A percentile compares a stretch with the other conserved stretches of the same genome.
phyloP scores from a whole-genome alignment of 2,329 filamentous ascomycete genomes.

The Ophiostoma ips region DNA sequence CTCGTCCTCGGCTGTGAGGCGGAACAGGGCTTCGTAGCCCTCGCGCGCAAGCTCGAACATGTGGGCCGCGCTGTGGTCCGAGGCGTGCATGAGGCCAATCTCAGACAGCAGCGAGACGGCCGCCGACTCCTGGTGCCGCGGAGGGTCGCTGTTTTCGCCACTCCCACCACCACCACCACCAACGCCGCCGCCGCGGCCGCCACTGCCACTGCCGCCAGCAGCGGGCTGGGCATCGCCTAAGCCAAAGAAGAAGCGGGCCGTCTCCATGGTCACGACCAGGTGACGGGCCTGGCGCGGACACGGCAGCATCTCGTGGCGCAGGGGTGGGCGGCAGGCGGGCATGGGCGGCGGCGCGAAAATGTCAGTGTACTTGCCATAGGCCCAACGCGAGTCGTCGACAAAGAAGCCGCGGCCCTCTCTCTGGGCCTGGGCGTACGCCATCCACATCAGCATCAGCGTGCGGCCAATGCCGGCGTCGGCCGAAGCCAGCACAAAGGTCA shows the following conservation, averaged over 20 bases:
- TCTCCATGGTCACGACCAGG: constrained; percentile 58
- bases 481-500: constrained; percentile 68
- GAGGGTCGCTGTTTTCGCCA: constrained; percentile 16
- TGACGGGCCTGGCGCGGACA: constrained; percentile 66
- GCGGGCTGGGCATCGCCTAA: not conserved
- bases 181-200: too few relatives aligned
- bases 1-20: constrained; percentile 50
- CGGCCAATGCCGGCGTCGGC: constrained; percentile 63
- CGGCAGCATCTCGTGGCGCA: constrained; percentile 61
- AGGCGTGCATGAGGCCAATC: not conserved
- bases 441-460: constrained; percentile 68
- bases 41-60: constrained; percentile 54
- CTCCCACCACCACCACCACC: too few relatives aligned
- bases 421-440: constrained; percentile 65
- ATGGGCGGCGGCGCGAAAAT: constrained; percentile 57
- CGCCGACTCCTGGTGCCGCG: not conserved
- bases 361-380: constrained; percentile 59
- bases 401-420: constrained; percentile 67
- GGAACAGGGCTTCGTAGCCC: constrained; percentile 64
- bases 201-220: too few relatives aligned
- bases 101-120: not conserved
- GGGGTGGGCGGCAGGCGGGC: constrained; percentile 55
- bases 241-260: constrained; percentile 45
- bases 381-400: constrained; percentile 72
- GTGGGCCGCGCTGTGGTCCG: not conserved